These are phyloP conservation scores for Elasticomyces elasticus DNA, from an alignment of 495 filamentous ascomycete species.

Conservation along the genomic window DNA sequence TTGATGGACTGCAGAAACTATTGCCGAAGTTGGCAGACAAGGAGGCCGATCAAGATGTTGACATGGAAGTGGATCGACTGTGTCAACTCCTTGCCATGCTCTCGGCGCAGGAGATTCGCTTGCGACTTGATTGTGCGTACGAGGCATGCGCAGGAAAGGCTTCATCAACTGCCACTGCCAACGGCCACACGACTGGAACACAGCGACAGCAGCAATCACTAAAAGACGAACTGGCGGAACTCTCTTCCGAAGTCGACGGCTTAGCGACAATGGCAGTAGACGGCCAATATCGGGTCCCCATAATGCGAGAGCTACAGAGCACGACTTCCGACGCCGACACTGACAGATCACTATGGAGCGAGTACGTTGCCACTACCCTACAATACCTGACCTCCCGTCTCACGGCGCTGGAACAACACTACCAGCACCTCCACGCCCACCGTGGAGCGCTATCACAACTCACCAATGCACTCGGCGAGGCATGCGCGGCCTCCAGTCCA, in stretches of 20 bases:
- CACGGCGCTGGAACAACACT: slow-evolving; percentile 1
- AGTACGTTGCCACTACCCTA: slow-evolving; percentile 10
- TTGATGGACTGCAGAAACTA: slow-evolving; percentile 28
- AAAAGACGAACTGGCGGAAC: slow-evolving; percentile 18
- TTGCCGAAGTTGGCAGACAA: slow-evolving; percentile 19
- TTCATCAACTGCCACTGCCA: slow-evolving; percentile 8
- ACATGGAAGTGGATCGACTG: slow-evolving; percentile 26
- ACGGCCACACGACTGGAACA: slow-evolving; percentile 7
- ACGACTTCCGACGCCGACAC: background rate
- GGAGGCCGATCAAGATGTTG: background rate
- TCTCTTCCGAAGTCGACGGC: slow-evolving; percentile 28
- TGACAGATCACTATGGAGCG: slow-evolving; percentile 9
- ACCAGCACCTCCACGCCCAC: slow-evolving; percentile 10
- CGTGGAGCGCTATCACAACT: background rate
- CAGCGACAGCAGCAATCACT: slow-evolving; percentile 9
- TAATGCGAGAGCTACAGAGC: slow-evolving; percentile 4
- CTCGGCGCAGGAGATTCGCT: slow-evolving; percentile 23
- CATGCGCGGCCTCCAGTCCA: no score
- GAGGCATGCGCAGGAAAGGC: background rate
- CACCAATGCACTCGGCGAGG: background rate
- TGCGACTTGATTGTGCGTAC: slow-evolving; percentile 23
- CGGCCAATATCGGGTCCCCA: slow-evolving; percentile 18
- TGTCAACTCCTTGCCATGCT: slow-evolving; percentile 27
- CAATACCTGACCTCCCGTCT: slow-evolving; percentile 15
- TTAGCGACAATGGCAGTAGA: slow-evolving; percentile 31